Conservation (phyloP, 768 basidiomycete species). For the Trametes sanguinea region DNA sequence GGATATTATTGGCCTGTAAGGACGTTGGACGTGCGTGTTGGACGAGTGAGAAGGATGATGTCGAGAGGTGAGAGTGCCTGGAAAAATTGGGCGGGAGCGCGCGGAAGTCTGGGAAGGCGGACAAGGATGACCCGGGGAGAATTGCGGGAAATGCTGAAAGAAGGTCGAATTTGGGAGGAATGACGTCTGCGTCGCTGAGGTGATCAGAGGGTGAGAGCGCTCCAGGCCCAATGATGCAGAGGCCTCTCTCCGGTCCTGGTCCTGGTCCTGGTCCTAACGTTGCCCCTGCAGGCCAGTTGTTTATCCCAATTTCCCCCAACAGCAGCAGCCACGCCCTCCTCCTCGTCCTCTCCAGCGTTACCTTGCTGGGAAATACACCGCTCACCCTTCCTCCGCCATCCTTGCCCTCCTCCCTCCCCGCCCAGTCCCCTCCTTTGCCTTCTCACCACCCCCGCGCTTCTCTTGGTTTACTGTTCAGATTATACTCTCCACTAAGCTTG, state of each 20-base stretch:
- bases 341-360: background rate
- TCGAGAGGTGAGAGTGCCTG: background rate
- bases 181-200: constrained; percentile 20
- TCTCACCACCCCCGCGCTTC: background rate
- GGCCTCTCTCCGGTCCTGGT: background rate
- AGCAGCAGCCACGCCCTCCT: background rate
- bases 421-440: background rate
- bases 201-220: background rate
- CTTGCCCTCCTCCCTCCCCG: background rate
- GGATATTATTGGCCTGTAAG: constrained; percentile 18
- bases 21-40: background rate
- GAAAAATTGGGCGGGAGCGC: constrained; percentile 2
- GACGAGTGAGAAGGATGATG: background rate
- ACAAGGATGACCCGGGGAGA: background rate
- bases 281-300: too few relatives aligned
- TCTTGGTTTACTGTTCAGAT: background rate
- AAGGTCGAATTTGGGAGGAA: background rate
- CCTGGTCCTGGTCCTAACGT: too few relatives aligned
- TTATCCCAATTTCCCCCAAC: background rate
- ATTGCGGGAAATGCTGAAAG: background rate
- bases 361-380: constrained; percentile 7
- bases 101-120: background rate
- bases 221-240: background rate
- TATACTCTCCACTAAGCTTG: background rate
- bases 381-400: background rate